Evolutionary conservation across 2,329 filamentous ascomycete species (phyloP), one percentile per base, ranked within the genome.

Genomic region (Diplocarpon rosae): DNA sequence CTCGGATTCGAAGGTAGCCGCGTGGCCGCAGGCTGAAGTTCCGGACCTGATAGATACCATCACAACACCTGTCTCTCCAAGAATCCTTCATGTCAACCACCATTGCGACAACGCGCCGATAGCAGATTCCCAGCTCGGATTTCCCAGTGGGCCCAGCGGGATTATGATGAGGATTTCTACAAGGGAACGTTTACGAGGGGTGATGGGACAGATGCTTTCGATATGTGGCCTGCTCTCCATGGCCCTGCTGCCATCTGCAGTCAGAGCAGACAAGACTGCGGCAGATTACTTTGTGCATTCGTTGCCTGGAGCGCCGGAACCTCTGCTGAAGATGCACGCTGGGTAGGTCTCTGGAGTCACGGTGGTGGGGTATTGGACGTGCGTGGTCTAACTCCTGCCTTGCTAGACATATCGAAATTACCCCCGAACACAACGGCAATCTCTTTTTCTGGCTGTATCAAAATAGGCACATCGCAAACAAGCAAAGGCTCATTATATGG

Each of bases 391-490:
- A 39, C 20, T 12, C 12, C 11, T 29, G 29, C 12, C 36, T n/a
- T 30, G 57, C 38, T 62, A 95, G 88, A 43, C 92, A 98, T 68
- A 83, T 98, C 63, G 89, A 96, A 66, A 75, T 98, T 58, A 84
- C 80, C 29, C 76, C 83, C 15, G 80, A 87, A 54, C 76, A 83
- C 63, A 87, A 96, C 62, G 90, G 87, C 56, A 94, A 96, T 65
- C 68, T 98, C 14, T 98, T 96, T 72, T 98, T 98, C 71, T 98
- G 92, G 92, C 86, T 95, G 60, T 95, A 85, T 62, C 80, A 95
- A 62, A 96, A 96, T 62, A 77, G 85, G 55, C 92, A 98, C 64
- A 95, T 98, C 55, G 90, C 88, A 46, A 85, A 96, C 62, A 78
- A 76, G 56, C 85, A 92, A 63, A 78, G 92, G 46, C 95, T 42